phyloP scores from a whole-genome alignment of 257 asterid genomes.

The Perilla frutescens region DNA sequence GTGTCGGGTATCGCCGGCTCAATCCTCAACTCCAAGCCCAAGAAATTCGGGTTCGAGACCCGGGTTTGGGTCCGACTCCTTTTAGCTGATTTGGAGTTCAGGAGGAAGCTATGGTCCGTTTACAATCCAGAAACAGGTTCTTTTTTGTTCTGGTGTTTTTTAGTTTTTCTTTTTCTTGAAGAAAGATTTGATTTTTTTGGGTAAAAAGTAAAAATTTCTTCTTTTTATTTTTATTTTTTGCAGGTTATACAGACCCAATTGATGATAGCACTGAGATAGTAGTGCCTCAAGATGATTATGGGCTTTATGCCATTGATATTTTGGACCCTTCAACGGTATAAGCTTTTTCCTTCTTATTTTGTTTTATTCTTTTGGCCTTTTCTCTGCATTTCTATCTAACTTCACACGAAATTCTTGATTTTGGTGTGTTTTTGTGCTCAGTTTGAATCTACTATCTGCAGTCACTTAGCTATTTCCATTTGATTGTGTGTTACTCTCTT shows the following conservation, averaged over 20 bases:
- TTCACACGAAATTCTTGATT: neutral
- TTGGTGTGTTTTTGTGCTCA: neutral
- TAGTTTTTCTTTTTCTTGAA: neutral
- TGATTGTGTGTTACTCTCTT: constrained; percentile 3
- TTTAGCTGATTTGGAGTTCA: constrained; percentile 89
- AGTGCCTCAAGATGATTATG: constrained; percentile 96
- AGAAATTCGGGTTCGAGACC: constrained; percentile 63
- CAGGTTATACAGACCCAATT: constrained; percentile 88
- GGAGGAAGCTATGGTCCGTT: constrained; percentile 70
- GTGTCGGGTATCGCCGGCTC: constrained; percentile 84
- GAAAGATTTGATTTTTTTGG: neutral
- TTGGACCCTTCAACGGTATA: constrained; percentile 91
- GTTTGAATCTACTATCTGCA: constrained; percentile 4
- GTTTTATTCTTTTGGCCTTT: neutral
- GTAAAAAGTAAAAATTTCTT: neutral
- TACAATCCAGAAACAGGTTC: constrained; percentile 73
- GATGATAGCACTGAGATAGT: constrained; percentile 67
- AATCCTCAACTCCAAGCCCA: constrained; percentile 72
- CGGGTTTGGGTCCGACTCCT: constrained; percentile 92
- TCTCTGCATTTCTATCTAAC: neutral
- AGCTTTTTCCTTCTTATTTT: neutral
- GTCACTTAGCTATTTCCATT: constrained; percentile 5
- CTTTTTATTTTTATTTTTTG: neutral
- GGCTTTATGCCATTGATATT: constrained; percentile 93
- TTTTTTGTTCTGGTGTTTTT: neutral